Base-by-base conservation (phyloP, 2,329 filamentous ascomycete genomes). In the Aureobasidium sp. region DNA sequence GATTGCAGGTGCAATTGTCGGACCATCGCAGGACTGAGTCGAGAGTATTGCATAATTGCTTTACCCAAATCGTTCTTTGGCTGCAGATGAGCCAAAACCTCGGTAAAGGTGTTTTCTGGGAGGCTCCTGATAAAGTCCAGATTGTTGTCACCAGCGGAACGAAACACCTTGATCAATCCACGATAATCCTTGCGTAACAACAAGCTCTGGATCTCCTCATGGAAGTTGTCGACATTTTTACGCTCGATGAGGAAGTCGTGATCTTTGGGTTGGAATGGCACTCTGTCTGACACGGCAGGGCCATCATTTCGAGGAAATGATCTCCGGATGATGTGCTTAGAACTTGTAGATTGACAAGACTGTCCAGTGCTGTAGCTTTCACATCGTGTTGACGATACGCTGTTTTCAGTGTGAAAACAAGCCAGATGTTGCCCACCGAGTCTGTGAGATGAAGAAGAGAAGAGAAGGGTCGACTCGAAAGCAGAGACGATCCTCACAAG, bases 1-100 rank as follows among this genome's bases (percentile, higher is more conserved):
- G 73, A 69, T 42, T 69, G 70, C 23, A 77, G 64, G 4, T 73
- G 67, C 74, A 79, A 65, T 70, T 78, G 15, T 19, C 78, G 62
- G 17, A 76, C 74, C 37, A 78, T 68, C 11, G 74, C 72, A 3
- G 77, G 69, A 68, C 86, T 84, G 21, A 83, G 69, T 13, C 79
- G 71, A 21, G 72, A 69, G 57, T 80, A 75, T 19, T 84, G 71
- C 23, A 71, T 67, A 4, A 81, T 73, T 65, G 77, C 75, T 1
- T 74, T 73, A 25, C 74, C 70, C 42, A 83, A 65, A 62, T 81
- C 79, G 64, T 79, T 71, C 25, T 71, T 67, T 0, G 87, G 86
- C 61, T 88, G 84, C 9, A 91, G 71, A 5, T 79, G 76, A 35
- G 79, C 78, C 31, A 92, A 70, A 10, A 88, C 79, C 64, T 87